A percentile compares a stretch with the other conserved stretches of the same genome.
Conservation (phyloP, 2,329 filamentous ascomycete genomes). For the Exophiala bonariae region DNA sequence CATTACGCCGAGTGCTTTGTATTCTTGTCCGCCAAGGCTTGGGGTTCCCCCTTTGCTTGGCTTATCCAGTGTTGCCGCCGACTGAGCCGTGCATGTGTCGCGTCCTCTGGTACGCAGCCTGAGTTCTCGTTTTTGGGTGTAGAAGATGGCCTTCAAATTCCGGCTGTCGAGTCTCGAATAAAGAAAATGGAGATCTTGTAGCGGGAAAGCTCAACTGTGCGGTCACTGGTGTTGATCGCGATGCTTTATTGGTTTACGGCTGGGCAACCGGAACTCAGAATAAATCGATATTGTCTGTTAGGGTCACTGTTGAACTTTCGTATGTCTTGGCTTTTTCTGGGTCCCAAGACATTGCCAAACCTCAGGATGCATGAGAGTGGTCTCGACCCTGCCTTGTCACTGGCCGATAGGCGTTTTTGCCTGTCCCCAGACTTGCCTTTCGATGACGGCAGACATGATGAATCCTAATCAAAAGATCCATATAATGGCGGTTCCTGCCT, state of each 20-base stretch:
- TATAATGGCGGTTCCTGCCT: constrained; percentile 1
- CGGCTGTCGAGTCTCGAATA: too few relatives aligned
- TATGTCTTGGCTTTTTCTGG: neutral
- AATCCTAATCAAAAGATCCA: neutral
- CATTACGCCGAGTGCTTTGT: neutral
- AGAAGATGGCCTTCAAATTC: too few relatives aligned
- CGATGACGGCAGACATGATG: constrained; percentile 1
- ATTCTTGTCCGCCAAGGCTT: constrained; percentile 2
- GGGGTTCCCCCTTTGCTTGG: neutral
- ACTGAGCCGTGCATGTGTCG: neutral
- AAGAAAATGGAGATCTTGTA: too few relatives aligned
- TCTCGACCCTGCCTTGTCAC: constrained; percentile 1
- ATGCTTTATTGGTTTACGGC: too few relatives aligned
- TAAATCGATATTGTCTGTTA: too few relatives aligned
- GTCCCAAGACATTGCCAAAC: constrained; percentile 2
- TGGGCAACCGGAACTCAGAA: too few relatives aligned
- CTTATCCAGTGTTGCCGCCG: neutral
- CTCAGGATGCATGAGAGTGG: neutral
- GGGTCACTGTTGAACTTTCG: constrained; percentile 2
- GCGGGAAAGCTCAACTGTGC: too few relatives aligned
- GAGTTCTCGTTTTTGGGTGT: too few relatives aligned
- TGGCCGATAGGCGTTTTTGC: neutral
- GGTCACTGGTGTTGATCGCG: too few relatives aligned
- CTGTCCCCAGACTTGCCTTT: neutral
- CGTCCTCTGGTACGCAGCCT: too few relatives aligned